These are phyloP conservation scores for Irineochytrium annulatum DNA, from an alignment of 192 early-diverging fungal species.

Conservation along the genomic window DNA sequence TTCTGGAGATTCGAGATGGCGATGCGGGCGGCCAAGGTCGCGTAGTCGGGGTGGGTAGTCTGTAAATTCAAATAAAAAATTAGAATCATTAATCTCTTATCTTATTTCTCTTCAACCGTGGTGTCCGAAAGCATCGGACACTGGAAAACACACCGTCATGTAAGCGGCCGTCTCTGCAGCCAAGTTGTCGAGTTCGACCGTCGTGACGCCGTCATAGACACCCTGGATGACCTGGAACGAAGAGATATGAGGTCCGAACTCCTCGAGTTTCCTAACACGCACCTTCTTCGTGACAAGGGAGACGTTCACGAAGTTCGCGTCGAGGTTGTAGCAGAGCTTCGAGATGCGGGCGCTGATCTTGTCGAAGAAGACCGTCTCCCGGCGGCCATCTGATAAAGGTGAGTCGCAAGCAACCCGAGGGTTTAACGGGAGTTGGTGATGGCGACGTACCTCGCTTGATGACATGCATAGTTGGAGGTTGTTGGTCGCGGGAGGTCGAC, in stretches of 20 bases:
- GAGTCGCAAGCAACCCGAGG: constrained; percentile 2
- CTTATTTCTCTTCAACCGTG: not conserved
- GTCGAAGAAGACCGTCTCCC: constrained; percentile 94
- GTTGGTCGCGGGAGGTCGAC: too few relatives aligned
- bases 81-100: not conserved
- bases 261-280: not conserved
- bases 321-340: constrained; percentile 92
- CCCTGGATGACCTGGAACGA: constrained; percentile 72
- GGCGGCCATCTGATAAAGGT: constrained; percentile 69
- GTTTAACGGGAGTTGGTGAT: not conserved
- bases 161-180: constrained; percentile 86
- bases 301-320: constrained; percentile 88
- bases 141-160: constrained; percentile 37
- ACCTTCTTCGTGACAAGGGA: constrained; percentile 90
- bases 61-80: constrained; percentile 14
- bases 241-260: constrained; percentile 2
- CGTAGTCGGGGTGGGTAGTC: constrained; percentile 95
- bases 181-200: constrained; percentile 93
- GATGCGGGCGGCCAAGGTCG: constrained; percentile 91
- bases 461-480: constrained; percentile 33
- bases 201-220: constrained; percentile 96
- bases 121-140: too few relatives aligned
- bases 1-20: constrained; percentile 88
- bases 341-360: constrained; percentile 81
- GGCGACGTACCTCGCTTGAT: constrained; percentile 35